Percentiles rank a stretch among this genome's conserved stretches.
These are phyloP conservation scores for Pistacia atlantica DNA, from an alignment of 345 rosid species.

Conservation along the genomic window DNA sequence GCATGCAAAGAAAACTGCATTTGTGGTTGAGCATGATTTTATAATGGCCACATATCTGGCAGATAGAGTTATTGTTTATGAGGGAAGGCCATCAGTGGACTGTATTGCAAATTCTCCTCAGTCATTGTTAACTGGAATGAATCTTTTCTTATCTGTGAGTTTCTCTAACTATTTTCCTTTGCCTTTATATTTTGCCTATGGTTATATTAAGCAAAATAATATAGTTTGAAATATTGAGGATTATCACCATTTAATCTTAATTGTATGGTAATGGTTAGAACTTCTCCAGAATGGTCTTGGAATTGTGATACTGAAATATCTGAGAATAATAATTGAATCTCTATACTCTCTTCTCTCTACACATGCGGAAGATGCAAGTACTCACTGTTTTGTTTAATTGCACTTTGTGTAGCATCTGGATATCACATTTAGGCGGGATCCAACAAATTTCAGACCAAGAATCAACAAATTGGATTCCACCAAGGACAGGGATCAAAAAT, in stretches of 20 bases:
- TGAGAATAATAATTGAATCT: not conserved
- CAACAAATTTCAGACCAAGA: slow-evolving; percentile 91
- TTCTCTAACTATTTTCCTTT: not conserved
- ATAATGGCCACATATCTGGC: slow-evolving; percentile 96
- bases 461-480: slow-evolving; percentile 94
- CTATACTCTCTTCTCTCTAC: not conserved
- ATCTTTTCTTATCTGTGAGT: slow-evolving; percentile 94
- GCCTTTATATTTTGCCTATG: not conserved
- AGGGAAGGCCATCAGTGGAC: slow-evolving; percentile 85
- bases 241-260: not conserved
- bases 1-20: slow-evolving; percentile 98
- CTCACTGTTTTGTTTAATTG: slow-evolving; percentile 11
- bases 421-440: slow-evolving; percentile 94
- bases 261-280: not conserved
- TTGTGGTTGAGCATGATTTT: slow-evolving; percentile 98
- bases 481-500: slow-evolving; percentile 94
- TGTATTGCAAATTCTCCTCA: slow-evolving; percentile 95
- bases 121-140: slow-evolving; percentile 95
- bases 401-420: slow-evolving; percentile 68
- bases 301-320: no score
- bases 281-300: not conserved
- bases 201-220: not conserved
- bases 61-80: slow-evolving; percentile 91
- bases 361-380: not conserved
- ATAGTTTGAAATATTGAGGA: no score